Base-by-base conservation (phyloP, 108 stramenopile genomes). In the Fistulifera pelliculosa region DNA sequence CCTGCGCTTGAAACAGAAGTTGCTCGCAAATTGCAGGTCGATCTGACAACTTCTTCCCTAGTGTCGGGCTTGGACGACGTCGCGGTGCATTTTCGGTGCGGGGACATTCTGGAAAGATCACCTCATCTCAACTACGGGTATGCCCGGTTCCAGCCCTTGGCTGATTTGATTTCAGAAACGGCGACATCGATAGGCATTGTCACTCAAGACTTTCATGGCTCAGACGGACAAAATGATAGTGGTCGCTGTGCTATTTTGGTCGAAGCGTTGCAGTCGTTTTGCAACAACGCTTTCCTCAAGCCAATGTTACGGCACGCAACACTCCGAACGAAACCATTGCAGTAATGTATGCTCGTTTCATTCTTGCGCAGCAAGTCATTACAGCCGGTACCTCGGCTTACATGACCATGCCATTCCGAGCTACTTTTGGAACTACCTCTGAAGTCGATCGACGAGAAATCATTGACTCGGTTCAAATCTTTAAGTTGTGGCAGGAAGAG, bases 61-160 rank as follows among this genome's bases (percentile, higher is more conserved):
- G n/a, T 24, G 3, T 8, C 49, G 14, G 25, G 22, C 8, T 6
- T 63, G 21, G 62, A 63, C 41, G 62, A 63, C 19, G 52, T 28
- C 18, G 54, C 28, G 3, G 17, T 63, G 1, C 62, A 63, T 24
- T 63, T 63, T 47, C 62, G 62, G 12, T 63, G 62, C 28, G 62
- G 62, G 6, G 44, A 63, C 17, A 14, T 55, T 15, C 19, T 63
- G 27, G 18, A 16, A 17, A 35, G 8, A 8, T 11, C 25, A 2
- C 23, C 54, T 35, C 26, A 47, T 24, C 47, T n/a, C n/a, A 13
- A n/a, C 19, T 54, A 26, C 42, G 62, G 62, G 2, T 54, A 54
- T 43, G 15, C 54, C 2, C 17, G 27, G 13, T 63, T 54, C 27
- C 8, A 39, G 6, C n/a, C 17, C 38, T 54, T 40, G 15, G 28